These are phyloP conservation scores for Lactarius pseudohatsudake DNA, from an alignment of 768 basidiomycete genomes.

Conservation along the genomic window DNA sequence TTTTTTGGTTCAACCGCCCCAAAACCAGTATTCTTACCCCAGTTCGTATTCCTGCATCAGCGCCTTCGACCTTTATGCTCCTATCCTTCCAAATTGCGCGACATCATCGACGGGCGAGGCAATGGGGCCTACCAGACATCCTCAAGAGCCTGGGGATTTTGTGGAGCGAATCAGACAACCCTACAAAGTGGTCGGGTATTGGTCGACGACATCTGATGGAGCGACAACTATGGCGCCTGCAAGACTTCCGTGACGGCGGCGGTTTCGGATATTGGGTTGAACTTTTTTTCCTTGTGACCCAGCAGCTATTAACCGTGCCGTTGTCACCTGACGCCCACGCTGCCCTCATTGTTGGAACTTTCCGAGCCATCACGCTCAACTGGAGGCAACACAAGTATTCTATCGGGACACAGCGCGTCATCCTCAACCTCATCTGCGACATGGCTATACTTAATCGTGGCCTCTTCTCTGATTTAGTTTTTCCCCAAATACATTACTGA, in stretches of 20 bases:
- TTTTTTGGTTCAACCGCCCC: neutral
- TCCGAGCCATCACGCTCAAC: neutral
- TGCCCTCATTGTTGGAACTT: neutral
- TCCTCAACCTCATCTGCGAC: slow-evolving; percentile 29
- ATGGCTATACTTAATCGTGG: slow-evolving; percentile 23
- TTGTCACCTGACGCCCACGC: neutral
- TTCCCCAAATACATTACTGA: slow-evolving; percentile 6
- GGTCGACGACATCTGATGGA: neutral
- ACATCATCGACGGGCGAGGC: neutral
- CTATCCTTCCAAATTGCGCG: neutral
- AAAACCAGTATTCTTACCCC: neutral
- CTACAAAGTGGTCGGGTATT: neutral
- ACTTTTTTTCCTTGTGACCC: neutral
- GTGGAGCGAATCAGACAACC: neutral
- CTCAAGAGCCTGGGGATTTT: neutral
- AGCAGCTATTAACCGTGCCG: no score
- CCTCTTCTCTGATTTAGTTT: neutral
- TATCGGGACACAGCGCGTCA: slow-evolving; percentile 24
- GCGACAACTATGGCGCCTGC: neutral
- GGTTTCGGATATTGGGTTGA: neutral
- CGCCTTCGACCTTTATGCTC: neutral
- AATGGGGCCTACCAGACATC: neutral
- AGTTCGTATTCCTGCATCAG: neutral
- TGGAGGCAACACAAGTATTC: neutral
- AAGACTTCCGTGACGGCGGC: neutral